Conservation (phyloP, 2,329 filamentous ascomycete genomes). For the Stagonosporopsis tanaceti region DNA sequence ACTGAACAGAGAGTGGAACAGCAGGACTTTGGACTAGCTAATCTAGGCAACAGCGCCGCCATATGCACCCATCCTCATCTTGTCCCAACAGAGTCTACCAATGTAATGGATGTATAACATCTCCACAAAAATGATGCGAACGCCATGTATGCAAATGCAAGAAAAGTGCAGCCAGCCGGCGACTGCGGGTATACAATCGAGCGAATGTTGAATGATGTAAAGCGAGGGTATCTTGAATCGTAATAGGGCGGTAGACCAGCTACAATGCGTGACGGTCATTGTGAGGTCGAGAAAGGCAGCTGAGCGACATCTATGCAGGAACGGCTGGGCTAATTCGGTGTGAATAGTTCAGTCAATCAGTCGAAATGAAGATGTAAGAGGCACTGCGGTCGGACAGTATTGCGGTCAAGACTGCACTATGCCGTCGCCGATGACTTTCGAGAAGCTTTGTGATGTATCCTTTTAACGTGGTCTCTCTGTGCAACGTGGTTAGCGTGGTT, state of each 20-base stretch:
- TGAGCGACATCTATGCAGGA: background rate
- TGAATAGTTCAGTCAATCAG: background rate
- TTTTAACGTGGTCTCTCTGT: conserved; percentile 52
- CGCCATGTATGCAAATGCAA: conserved; percentile 33
- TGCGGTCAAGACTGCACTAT: conserved; percentile 5
- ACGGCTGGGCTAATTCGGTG: background rate
- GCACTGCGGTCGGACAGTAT: conserved; percentile 1
- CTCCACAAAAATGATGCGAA: conserved; percentile 28
- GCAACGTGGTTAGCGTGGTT: conserved; percentile 26
- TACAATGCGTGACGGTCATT: conserved; percentile 20
- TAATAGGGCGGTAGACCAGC: conserved; percentile 28
- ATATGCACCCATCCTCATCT: conserved; percentile 32
- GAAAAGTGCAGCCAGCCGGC: conserved; percentile 19
- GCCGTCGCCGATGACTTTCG: conserved; percentile 36
- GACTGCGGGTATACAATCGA: conserved; percentile 24
- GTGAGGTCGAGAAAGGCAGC: conserved; percentile 5
- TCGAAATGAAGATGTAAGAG: background rate
- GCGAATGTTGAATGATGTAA: conserved; percentile 21
- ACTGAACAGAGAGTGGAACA: conserved; percentile 13
- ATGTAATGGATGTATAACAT: conserved; percentile 20
- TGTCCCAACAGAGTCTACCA: conserved; percentile 31
- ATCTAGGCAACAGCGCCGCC: conserved; percentile 34
- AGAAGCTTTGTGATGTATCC: conserved; percentile 50
- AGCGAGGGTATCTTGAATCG: conserved; percentile 42
- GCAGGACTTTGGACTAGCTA: conserved; percentile 29